phyloP scores from a whole-genome alignment of 768 basidiomycete genomes.

The Podaxis sp. region DNA sequence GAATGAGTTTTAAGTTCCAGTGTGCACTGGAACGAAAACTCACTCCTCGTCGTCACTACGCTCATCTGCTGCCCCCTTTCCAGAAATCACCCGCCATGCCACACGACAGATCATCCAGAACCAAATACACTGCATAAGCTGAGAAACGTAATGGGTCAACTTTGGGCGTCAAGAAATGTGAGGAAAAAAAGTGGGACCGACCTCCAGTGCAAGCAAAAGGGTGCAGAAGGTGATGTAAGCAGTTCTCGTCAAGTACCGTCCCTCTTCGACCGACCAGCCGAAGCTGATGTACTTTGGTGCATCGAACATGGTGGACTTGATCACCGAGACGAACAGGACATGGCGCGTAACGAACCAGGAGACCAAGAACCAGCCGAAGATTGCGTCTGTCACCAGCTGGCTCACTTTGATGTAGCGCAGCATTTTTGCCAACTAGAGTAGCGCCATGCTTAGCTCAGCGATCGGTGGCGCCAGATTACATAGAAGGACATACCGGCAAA shows the following conservation, averaged over 20 bases:
- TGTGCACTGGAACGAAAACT: background rate
- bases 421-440: slow-evolving; percentile 85
- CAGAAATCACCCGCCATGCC: slow-evolving; percentile 76
- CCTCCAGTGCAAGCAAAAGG: slow-evolving; percentile 64
- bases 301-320: slow-evolving; percentile 60
- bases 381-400: slow-evolving; percentile 64
- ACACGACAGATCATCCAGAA: slow-evolving; percentile 82
- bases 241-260: slow-evolving; percentile 52
- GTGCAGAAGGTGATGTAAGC: slow-evolving; percentile 48
- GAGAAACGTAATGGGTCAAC: slow-evolving; percentile 11
- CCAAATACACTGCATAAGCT: slow-evolving; percentile 84
- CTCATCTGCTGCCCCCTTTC: slow-evolving; percentile 76
- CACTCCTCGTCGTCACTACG: slow-evolving; percentile 69
- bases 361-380: slow-evolving; percentile 80
- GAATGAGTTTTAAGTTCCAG: background rate
- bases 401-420: slow-evolving; percentile 74
- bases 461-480: slow-evolving; percentile 1
- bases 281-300: slow-evolving; percentile 47
- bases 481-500: slow-evolving; percentile 66
- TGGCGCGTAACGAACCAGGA: slow-evolving; percentile 94
- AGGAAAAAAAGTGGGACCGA: slow-evolving; percentile 28
- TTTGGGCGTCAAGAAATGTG: background rate
- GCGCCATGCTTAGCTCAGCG: background rate
- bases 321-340: slow-evolving; percentile 71
- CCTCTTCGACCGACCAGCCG: slow-evolving; percentile 58